Evolutionary conservation across 1,284 basidiomycete species (phyloP).

Genomic region (Coniferiporia sulphurascens): DNA sequence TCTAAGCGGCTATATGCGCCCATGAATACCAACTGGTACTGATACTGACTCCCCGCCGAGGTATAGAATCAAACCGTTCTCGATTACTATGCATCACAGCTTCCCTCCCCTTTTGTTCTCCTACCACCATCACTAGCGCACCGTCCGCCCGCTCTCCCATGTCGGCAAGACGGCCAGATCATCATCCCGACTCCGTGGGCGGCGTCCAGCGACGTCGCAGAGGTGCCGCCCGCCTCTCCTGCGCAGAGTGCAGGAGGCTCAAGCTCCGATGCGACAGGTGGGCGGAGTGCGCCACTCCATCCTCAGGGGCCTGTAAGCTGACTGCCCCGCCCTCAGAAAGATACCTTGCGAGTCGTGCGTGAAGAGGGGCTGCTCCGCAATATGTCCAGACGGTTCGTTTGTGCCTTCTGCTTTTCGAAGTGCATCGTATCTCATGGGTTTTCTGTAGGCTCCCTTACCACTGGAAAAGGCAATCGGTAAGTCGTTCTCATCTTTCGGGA

Average conservation of each 20-base stretch:
- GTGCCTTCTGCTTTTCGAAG: not conserved
- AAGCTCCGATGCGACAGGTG: slow-evolving; percentile 73
- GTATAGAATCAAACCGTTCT: not conserved
- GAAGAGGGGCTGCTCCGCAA: slow-evolving; percentile 68
- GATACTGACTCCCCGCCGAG: not conserved
- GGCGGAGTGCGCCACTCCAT: slow-evolving; percentile 34
- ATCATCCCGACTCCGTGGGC: not conserved
- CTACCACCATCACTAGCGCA: not conserved
- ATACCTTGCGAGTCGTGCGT: slow-evolving; percentile 32
- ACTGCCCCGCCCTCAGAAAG: slow-evolving; percentile 5
- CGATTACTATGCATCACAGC: not conserved
- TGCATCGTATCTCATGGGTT: not conserved
- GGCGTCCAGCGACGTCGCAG: slow-evolving; percentile 32
- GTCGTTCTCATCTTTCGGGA: slow-evolving; percentile 16
- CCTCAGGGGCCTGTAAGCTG: not conserved
- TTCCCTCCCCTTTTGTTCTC: not conserved
- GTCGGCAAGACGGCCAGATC: slow-evolving; percentile 8
- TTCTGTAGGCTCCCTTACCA: slow-evolving; percentile 60
- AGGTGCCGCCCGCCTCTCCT: slow-evolving; percentile 69
- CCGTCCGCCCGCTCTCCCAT: not conserved
- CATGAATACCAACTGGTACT: not conserved
- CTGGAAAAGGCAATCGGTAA: slow-evolving; percentile 75
- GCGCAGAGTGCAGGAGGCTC: slow-evolving; percentile 73
- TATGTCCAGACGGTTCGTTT: slow-evolving; percentile 51
- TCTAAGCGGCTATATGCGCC: not conserved